Evolutionary conservation across 1,139 yeast species (phyloP).

Genomic region (Kurtzmaniella quercitrusa): DNA sequence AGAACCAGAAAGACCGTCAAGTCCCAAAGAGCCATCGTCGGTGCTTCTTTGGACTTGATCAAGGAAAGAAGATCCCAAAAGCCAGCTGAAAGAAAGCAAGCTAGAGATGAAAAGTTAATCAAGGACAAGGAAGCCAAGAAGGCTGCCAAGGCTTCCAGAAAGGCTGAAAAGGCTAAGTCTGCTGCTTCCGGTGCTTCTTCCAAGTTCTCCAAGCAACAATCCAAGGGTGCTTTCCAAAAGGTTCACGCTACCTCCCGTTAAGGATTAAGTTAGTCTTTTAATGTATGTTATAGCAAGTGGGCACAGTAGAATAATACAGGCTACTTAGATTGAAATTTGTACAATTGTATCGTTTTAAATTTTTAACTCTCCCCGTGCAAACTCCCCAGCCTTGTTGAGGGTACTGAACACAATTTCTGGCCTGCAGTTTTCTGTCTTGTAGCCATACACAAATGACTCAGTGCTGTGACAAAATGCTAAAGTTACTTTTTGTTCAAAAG

Average conservation of each 20-base stretch:
- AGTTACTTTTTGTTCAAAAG: conserved; percentile 10
- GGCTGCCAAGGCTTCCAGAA: conserved; percentile 90
- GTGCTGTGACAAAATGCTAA: conserved; percentile 42
- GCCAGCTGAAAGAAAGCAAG: conserved; percentile 98
- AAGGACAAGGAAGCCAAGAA: conserved; percentile 95
- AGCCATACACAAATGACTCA: conserved; percentile 43
- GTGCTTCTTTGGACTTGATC: conserved; percentile 98
- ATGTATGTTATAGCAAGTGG: conserved; percentile 6
- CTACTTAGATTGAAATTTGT: background rate
- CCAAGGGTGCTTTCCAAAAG: conserved; percentile 94
- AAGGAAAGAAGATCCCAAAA: conserved; percentile 95
- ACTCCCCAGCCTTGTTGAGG: conserved; percentile 18
- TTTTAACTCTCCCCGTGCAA: conserved; percentile 33
- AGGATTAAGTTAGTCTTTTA: conserved; percentile 18
- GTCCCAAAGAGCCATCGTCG: conserved; percentile 98
- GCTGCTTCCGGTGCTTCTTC: conserved; percentile 68
- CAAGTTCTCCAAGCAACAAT: conserved; percentile 78
- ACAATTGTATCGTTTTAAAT: conserved; percentile 4
- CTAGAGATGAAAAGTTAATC: conserved; percentile 87
- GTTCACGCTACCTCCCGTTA: conserved; percentile 97
- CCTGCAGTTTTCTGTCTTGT: conserved; percentile 11
- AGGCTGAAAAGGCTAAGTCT: conserved; percentile 86
- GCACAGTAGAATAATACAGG: background rate
- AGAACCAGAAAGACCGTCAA: conserved; percentile 96
- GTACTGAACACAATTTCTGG: conserved; percentile 28